Evolutionary conservation across 202 grass and related monocot species (phyloP), one percentile per base, ranked within the genome.

Genomic region (Tripidium arundinaceum): DNA sequence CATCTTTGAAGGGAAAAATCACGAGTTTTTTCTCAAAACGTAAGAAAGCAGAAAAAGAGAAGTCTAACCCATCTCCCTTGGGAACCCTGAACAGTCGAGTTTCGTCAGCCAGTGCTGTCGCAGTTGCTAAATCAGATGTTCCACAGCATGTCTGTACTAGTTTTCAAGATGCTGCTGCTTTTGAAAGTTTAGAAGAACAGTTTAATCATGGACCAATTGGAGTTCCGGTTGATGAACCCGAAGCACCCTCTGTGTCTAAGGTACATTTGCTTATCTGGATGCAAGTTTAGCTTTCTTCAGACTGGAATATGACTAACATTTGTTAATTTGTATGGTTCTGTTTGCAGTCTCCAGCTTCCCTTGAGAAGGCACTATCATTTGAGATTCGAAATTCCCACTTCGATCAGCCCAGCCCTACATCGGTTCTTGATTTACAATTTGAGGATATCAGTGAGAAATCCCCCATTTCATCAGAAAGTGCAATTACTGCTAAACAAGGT

Each of bases 1-100:
- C 86, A 80, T 93, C 84, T 79, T 85, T 99, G 64, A 99, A 89
- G 84, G 92, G 87, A 71, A 98, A 91, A 72, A 73, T 98, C 78
- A 91, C 92, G 14, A 98, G 67, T 78, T 93, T 94, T 76, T 96
- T 99, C 83, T 87, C 85, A 49, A 88, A 86, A 65, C 84, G 62
- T 41, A 99, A 89, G 84, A 99, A 91, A 77, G 1, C 74, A 59
- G 85, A 82, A 50, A 93, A 91, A 88, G 83, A 87, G 55, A 93
- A 93, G 62, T 19, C 50, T 76, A 67, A 11, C 14, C 11, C 88
- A 63, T 80, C 81, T 64, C 38, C 69, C 25, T 54, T 79, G 54
- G 77, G 57, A 40, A 65, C 54, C 69, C 47, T 58, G 43, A 77
- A 78, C 49, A 49, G 65, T 50, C 81, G 39, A 54, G 68, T 63